phyloP scores from a whole-genome alignment of 345 rosid genomes.

The Camelina laxa region DNA sequence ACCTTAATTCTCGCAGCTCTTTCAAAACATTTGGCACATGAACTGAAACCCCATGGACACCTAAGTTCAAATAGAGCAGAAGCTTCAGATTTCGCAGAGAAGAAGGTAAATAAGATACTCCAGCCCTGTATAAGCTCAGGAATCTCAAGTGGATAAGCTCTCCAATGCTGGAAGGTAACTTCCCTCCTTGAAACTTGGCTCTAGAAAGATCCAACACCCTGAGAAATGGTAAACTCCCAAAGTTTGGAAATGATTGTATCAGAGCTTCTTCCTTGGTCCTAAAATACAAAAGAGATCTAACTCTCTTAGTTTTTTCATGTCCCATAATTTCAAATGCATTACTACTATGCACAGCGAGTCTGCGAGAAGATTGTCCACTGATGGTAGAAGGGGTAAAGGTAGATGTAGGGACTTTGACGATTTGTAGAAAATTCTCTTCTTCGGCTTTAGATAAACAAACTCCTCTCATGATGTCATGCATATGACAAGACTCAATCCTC shows the following conservation, averaged over 20 bases:
- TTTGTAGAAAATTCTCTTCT: constrained; percentile 39
- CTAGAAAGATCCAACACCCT: constrained; percentile 35
- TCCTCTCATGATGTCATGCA: constrained; percentile 46
- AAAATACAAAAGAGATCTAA: constrained; percentile 26
- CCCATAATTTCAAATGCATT: constrained; percentile 6
- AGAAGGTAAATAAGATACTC: constrained; percentile 27
- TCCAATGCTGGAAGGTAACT: constrained; percentile 45
- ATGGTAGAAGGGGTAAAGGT: constrained; percentile 9
- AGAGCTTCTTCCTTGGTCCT: not conserved
- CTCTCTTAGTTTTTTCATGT: not conserved
- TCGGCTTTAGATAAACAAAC: constrained; percentile 38
- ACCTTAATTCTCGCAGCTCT: constrained; percentile 36
- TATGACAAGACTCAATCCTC: constrained; percentile 1
- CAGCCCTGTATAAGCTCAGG: constrained; percentile 34
- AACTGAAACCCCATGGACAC: constrained; percentile 17
- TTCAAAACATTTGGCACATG: constrained; percentile 43
- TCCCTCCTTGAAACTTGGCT: constrained; percentile 19
- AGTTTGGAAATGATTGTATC: constrained; percentile 18
- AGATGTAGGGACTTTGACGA: constrained; percentile 10
- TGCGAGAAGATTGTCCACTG: constrained; percentile 21
- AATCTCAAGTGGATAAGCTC: constrained; percentile 49
- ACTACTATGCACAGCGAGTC: constrained; percentile 16
- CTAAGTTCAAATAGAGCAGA: constrained; percentile 35
- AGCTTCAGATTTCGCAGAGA: constrained; percentile 39
- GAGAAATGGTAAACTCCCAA: constrained; percentile 38